Conservation (phyloP, 2,329 filamentous ascomycete genomes). For the Trichoderma semiorbis region DNA sequence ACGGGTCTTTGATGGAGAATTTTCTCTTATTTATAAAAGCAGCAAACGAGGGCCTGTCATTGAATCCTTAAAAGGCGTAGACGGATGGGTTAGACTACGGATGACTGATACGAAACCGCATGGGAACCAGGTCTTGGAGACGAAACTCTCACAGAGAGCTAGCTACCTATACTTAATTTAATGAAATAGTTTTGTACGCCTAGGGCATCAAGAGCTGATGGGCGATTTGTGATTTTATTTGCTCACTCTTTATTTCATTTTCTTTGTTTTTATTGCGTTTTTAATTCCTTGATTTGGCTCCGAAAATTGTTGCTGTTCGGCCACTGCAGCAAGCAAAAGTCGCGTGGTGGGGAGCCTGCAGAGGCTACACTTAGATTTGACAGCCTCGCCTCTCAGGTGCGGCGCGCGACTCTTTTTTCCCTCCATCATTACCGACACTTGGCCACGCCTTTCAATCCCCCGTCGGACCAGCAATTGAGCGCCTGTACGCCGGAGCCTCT, state of each 20-base stretch:
- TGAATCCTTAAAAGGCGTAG: conserved; percentile 13
- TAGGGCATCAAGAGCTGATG: not conserved
- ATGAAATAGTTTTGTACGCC: conserved; percentile 6
- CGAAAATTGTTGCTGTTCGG: not conserved
- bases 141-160: conserved; percentile 12
- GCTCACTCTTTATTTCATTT: not conserved
- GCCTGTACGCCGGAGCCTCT: not conserved
- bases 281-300: not conserved
- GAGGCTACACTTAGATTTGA: conserved; percentile 6
- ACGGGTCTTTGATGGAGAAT: not conserved
- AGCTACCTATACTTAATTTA: conserved; percentile 14
- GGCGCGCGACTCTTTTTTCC: conserved; percentile 9
- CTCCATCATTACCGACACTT: not conserved
- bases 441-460: not conserved
- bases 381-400: conserved; percentile 12
- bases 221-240: not conserved
- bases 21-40: not conserved
- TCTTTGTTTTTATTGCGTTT: not conserved
- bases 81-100: conserved; percentile 18
- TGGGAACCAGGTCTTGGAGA: conserved; percentile 14
- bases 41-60: not conserved
- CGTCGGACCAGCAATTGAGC: not conserved
- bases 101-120: conserved; percentile 15
- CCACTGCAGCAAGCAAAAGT: not conserved
- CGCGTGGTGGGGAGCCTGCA: conserved; percentile 9